These are phyloP conservation scores for Fusarium sp. DNA, from an alignment of 2,329 filamentous ascomycete species.

Conservation along the genomic window DNA sequence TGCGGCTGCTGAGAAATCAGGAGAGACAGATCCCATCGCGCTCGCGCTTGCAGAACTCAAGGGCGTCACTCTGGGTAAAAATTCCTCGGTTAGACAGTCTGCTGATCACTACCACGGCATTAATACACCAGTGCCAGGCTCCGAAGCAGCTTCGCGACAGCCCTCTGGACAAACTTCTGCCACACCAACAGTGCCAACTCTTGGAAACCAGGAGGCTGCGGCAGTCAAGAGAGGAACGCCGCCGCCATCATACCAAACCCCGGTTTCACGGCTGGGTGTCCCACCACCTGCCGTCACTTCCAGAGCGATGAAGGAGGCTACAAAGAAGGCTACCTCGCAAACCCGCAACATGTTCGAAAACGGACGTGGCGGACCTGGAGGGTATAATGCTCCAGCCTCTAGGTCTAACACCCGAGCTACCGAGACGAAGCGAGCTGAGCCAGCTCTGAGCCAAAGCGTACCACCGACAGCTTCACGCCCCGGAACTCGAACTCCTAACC, in stretches of 20 bases:
- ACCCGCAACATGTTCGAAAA: constrained; percentile 79
- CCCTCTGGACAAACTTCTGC: constrained; percentile 38
- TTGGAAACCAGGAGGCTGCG: constrained; percentile 55
- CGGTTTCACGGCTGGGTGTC: constrained; percentile 81
- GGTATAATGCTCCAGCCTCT: constrained; percentile 44
- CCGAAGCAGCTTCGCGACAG: constrained; percentile 44
- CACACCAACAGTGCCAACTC: constrained; percentile 65
- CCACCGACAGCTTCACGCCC: constrained; percentile 29
- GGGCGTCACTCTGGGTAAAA: constrained; percentile 78
- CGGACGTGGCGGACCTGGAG: constrained; percentile 46
- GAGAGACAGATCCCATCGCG: constrained; percentile 87
- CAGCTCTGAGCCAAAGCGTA: constrained; percentile 25
- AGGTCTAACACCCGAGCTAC: constrained; percentile 33
- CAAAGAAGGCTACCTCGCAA: constrained; percentile 85
- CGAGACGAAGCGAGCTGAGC: constrained; percentile 32
- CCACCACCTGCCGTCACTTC: constrained; percentile 93
- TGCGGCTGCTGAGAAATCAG: constrained; percentile 53
- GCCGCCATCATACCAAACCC: constrained; percentile 77
- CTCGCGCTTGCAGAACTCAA: constrained; percentile 92
- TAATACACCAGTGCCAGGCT: constrained; percentile 75
- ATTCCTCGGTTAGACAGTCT: constrained; percentile 84
- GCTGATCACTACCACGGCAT: constrained; percentile 97
- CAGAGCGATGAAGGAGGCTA: constrained; percentile 94
- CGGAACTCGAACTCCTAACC: constrained; percentile 22
- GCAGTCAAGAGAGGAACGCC: constrained; percentile 76